Base-by-base conservation (phyloP, 768 basidiomycete genomes). In the Boletellus ananas region DNA sequence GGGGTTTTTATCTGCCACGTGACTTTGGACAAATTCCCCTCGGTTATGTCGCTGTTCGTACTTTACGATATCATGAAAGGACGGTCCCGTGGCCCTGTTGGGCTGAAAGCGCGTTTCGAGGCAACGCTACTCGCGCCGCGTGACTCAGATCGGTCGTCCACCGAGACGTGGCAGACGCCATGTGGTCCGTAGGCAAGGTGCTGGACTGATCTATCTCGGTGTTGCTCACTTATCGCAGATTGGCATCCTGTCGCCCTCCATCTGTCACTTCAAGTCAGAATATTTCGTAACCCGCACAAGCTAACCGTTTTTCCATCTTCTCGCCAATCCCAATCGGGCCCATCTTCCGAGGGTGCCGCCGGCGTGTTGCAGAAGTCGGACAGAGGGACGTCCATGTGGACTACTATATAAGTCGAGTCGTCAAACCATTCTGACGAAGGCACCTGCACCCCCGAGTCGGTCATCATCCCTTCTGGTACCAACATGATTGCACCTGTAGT, bases 211-310 rank as follows among this genome's bases (percentile, higher is more conserved):
- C 39, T 6, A 6, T 46, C 29, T 34, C 23, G n/a, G 40, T 46
- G 16, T 29, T 17, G 4, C 34, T 48, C 18, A 50, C 49, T 49
- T 38, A 42, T 36, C 31, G 16, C 20, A 8, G 21, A 31, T n/a
- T 25, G 31, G 17, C 29, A 18, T 40, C 23, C 5, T 38, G 43
- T 8, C 9, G 36, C 3, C 33, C 23, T 25, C 13, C 40, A 20
- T 40, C 54, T 34, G n/a, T 50, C 50, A 54, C 45, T 25, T 16
- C 11, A 36, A 38, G 25, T 43, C 40, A 34, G 10, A 46, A 51
- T 41, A 34, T 12, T 23, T 14, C 2, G 43, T 37, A 29, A 13
- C 12, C 4, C n/a, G 10, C 10, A 38, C 23, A n/a, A 40, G 31
- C 7, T 31, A 1, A 4, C 20, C 13, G 13, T 12, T 3, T 16